Evolutionary conservation across 495 filamentous ascomycete species (phyloP).

Genomic region (Rusavskia elegans): DNA sequence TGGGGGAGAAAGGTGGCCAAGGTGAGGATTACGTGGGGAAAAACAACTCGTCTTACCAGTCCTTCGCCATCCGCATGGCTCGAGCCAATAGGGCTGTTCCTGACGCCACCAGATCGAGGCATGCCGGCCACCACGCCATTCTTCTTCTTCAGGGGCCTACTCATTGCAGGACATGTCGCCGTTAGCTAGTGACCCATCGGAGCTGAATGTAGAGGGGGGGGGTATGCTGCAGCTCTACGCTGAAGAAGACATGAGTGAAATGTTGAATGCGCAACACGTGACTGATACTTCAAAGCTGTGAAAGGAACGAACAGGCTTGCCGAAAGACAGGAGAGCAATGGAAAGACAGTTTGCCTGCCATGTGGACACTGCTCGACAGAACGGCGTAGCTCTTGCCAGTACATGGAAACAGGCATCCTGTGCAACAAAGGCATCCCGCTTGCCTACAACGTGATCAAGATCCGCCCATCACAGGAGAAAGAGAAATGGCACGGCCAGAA

Average conservation of each 20-base stretch:
- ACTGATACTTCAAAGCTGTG: not conserved
- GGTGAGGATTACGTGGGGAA: conserved; percentile 1
- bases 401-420: too few relatives aligned
- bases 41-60: conserved; percentile 21
- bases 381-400: too few relatives aligned
- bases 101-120: conserved; percentile 17
- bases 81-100: conserved; percentile 20
- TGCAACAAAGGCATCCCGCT: too few relatives aligned
- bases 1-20: not conserved
- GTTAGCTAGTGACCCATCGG: not conserved
- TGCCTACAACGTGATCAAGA: too few relatives aligned
- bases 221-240: too few relatives aligned
- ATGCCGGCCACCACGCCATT: conserved; percentile 20
- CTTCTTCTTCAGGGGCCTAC: conserved; percentile 25
- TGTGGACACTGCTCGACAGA: too few relatives aligned
- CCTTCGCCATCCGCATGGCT: conserved; percentile 17
- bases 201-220: not conserved
- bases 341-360: too few relatives aligned
- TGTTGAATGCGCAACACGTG: not conserved
- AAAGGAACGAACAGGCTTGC: not conserved
- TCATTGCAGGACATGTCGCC: not conserved
- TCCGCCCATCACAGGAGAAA: not conserved
- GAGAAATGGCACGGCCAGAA: not conserved
- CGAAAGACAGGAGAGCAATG: too few relatives aligned
- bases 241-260: too few relatives aligned